phyloP scores from a whole-genome alignment of 129 eudicot species.

The Scalesia atractyloides region DNA sequence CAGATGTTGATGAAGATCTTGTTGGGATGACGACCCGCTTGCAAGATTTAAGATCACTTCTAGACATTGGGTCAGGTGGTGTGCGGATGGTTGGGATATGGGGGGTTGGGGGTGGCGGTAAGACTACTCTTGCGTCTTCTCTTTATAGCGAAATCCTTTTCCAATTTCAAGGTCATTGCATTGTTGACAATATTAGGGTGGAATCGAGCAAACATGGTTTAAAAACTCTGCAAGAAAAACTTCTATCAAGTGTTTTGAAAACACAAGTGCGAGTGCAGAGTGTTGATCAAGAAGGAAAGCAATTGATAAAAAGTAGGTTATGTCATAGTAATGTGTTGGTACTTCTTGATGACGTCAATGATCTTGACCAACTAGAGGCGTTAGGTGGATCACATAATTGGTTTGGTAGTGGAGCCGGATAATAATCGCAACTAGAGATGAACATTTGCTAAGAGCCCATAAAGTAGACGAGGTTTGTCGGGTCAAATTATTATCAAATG shows the following conservation, averaged over 20 bases:
- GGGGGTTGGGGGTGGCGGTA: conserved; percentile 4
- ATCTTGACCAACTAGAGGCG: not conserved
- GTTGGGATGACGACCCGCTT: not conserved
- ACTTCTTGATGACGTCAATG: not conserved
- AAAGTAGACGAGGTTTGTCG: not conserved
- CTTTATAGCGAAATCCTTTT: not conserved
- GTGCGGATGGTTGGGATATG: not conserved
- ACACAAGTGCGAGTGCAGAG: not conserved
- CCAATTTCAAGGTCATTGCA: not conserved
- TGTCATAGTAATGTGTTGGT: not conserved
- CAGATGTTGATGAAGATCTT: not conserved
- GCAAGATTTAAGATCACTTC: not conserved
- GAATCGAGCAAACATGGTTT: not conserved
- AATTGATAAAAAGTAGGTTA: not conserved
- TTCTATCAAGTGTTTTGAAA: not conserved
- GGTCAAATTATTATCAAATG: not conserved
- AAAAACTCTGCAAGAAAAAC: not conserved
- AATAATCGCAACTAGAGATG: not conserved
- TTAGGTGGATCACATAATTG: not conserved
- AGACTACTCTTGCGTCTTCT: conserved; percentile 1
- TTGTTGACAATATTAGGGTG: not conserved
- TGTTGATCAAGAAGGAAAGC: not conserved
- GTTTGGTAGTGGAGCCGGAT: not conserved
- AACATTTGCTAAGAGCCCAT: not conserved
- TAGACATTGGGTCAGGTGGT: not conserved